Base-by-base conservation (phyloP, 768 basidiomycete genomes). In the Phylloporus scabripes region DNA sequence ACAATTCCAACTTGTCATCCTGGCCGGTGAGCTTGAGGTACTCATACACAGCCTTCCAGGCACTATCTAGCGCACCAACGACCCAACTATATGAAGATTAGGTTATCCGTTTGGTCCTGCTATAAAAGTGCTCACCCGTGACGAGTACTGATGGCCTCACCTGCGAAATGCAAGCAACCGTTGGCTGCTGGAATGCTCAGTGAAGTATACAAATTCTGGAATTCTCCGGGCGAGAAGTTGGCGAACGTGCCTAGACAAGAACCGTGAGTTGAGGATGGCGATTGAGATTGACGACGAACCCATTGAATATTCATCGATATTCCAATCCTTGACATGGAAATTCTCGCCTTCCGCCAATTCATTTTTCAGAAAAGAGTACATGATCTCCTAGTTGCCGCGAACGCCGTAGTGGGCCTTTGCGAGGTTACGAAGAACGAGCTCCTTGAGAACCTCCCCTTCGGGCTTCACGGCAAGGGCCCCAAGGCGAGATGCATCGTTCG, bases 141-240 rank as follows among this genome's bases (percentile, higher is more conserved):
- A 32, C 44, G 50, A 1, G 52, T 54, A 34, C 57, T 58, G 10
- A 58, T 2, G 1, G 49, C 49, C 29, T 58, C 57, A 1, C 56
- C 52, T 1, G 56, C 57, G 45, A 58, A 54, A 15, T 58, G 57
- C 47, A 58, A 42, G 4, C 49, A 41, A 9, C 44, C 50, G 2
- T 17, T 24, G 21, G 60, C 63, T 1, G 70, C 68, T 7, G 72
- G 68, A 9, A 23, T 5, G 15, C 51, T 70, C 18, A 74, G 58
- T 6, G 59, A 51, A 3, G 51, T 44, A 50, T 70, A 74, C 32
- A 71, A 32, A 6, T 63, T 50, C 9, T 53, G 49, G 45, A 72
- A 74, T 18, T 71, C 50, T 7, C 72, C 72, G 7, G 75, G 73
- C 0, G 64, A 66, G 39, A 75, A 76, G 53, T 57, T 58, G 0